Conservation (phyloP, 768 basidiomycete genomes). For the Pleurotus salmoneostramineus region DNA sequence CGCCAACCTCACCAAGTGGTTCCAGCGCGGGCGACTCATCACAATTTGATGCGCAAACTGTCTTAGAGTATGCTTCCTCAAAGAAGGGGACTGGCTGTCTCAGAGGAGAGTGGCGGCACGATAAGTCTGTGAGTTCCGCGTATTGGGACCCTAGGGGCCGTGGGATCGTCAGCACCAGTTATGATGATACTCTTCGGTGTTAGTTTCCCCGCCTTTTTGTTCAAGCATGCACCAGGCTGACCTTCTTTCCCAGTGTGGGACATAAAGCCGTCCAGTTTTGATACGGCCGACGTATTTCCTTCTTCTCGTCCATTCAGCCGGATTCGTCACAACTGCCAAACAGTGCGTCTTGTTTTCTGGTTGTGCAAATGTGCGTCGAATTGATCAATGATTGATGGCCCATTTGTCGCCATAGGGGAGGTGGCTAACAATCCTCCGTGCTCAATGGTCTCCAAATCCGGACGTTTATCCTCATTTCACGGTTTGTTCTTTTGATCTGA, state of each 20-base stretch:
- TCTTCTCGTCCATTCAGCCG: slow-evolving; percentile 60
- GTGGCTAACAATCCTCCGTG: slow-evolving; percentile 77
- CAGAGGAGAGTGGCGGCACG: slow-evolving; percentile 64
- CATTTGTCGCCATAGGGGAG: slow-evolving; percentile 47
- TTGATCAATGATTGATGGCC: background rate
- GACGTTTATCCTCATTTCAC: slow-evolving; percentile 83
- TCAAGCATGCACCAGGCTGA: background rate
- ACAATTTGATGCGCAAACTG: slow-evolving; percentile 32
- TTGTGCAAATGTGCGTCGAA: background rate
- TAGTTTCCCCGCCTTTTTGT: slow-evolving; percentile 21
- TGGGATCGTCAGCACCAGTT: slow-evolving; percentile 78
- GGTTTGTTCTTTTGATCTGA: slow-evolving; percentile 32
- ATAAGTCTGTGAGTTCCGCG: slow-evolving; percentile 77
- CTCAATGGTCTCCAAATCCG: slow-evolving; percentile 76
- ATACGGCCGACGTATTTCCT: slow-evolving; percentile 46
- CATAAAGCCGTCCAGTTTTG: slow-evolving; percentile 47
- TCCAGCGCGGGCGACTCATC: slow-evolving; percentile 8
- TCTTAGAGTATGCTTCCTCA: slow-evolving; percentile 48
- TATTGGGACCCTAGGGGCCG: slow-evolving; percentile 85
- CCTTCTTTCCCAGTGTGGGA: slow-evolving; percentile 65
- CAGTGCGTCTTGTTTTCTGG: slow-evolving; percentile 39
- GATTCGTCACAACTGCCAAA: slow-evolving; percentile 76
- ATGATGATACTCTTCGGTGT: slow-evolving; percentile 77
- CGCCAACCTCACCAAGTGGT: slow-evolving; percentile 20
- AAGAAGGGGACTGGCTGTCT: slow-evolving; percentile 50